Conservation (phyloP, 2,329 filamentous ascomycete genomes). For the Aotearoamyces nothofagi region DNA sequence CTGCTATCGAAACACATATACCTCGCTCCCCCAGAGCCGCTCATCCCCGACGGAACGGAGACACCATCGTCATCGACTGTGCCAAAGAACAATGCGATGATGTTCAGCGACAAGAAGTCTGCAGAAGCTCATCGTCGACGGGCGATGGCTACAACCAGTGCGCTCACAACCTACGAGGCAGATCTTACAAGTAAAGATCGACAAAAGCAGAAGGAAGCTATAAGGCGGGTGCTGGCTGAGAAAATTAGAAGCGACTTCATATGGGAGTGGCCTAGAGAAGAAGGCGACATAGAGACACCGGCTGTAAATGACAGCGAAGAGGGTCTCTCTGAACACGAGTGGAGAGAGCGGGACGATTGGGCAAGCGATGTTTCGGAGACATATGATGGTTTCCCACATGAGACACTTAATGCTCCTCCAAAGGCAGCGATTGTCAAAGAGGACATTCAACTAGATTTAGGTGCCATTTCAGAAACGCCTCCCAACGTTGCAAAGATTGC, state of each 20-base stretch:
- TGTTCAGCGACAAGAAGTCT: slow-evolving; percentile 2
- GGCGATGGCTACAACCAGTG: slow-evolving; percentile 16
- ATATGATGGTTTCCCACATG: slow-evolving; percentile 4
- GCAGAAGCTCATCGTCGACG: slow-evolving; percentile 4
- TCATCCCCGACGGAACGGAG: no score
- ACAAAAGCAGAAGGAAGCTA: slow-evolving; percentile 44
- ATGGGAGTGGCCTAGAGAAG: slow-evolving; percentile 36
- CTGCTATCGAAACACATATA: no score
- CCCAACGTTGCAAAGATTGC: slow-evolving; percentile 11
- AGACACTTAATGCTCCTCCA: slow-evolving; percentile 5
- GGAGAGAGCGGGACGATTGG: slow-evolving; percentile 20
- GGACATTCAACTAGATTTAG: neutral
- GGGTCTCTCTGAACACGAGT: slow-evolving; percentile 4
- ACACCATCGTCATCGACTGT: no score
- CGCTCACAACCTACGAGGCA: slow-evolving; percentile 33
- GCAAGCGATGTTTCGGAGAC: slow-evolving; percentile 14
- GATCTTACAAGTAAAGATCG: slow-evolving; percentile 49
- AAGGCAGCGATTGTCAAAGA: slow-evolving; percentile 6
- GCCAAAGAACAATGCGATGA: no score
- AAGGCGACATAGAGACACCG: slow-evolving; percentile 1
- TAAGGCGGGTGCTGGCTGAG: slow-evolving; percentile 36
- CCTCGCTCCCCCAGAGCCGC: no score
- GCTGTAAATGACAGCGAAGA: slow-evolving; percentile 1
- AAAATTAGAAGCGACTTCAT: slow-evolving; percentile 45
- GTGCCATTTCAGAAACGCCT: neutral